Base-by-base conservation (phyloP, 257 asterid species). In the Solanum acaule region DNA sequence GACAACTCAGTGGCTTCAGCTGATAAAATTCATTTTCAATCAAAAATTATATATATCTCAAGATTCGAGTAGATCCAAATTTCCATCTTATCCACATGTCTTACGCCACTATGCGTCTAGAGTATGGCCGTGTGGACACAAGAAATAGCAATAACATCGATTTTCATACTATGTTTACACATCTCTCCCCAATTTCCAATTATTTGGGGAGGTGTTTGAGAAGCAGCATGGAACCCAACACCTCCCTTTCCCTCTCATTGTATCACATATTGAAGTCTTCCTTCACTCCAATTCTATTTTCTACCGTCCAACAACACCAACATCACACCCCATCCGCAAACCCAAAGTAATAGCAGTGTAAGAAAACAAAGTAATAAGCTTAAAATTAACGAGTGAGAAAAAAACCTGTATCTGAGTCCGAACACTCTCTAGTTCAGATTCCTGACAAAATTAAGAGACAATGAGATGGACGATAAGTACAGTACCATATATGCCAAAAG, bases 371-470 rank as follows among this genome's bases (percentile, higher is more conserved):
- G 37, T 29, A 52, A 49, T 31, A 49, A 49, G 44, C 44, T 6
- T 29, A 49, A 31, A 49, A 82, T 10, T 68, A 14, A 35, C 22
- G 25, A 86, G 13, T 81, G 70, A 73, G 38, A 65, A n/a, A 73
- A 52, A 83, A 84, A 96, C 99, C 98, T 96, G 98, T 73, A 94
- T 92, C 90, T 95, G 98, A 18, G 98, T 96, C 88, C 98, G 93
- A 87, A 95, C 92, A 86, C 91, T 95, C 93, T 96, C 98, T 63
- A 96, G 94, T 87, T 95, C 98, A n/a, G 98, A 93, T 95, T 95
- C 98, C 99, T 96, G 95, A 68, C 90, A 90, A 63, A 76, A 40
- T 42, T 59, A 72, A 33, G 85, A 46, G 87, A 20, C 22, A 87
- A 31, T 22, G 86, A 88, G 67, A 63, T 83, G 87, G 67, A 81